Conservation (phyloP, 2,329 filamentous ascomycete species). For the Corinectria fuckeliana region DNA sequence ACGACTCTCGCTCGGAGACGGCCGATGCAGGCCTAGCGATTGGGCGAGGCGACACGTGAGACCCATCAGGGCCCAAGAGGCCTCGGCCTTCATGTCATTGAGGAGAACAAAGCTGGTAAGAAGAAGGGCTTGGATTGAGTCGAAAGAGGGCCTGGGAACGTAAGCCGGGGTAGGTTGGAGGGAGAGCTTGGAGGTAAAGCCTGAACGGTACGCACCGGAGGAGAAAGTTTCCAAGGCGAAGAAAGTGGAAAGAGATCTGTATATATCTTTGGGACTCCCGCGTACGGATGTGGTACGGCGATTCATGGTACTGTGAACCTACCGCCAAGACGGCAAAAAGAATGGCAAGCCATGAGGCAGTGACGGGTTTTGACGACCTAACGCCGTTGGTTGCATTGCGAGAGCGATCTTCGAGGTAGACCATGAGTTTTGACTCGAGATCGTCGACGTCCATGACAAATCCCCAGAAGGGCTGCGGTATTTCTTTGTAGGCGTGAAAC, state of each 20-base stretch:
- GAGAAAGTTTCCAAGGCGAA: constrained; percentile 68
- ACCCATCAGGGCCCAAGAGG: constrained; percentile 69
- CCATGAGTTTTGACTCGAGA: constrained; percentile 68
- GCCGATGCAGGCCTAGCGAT: constrained; percentile 66
- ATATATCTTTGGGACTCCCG: constrained; percentile 66
- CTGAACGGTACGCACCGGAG: constrained; percentile 54
- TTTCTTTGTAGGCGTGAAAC: constrained; percentile 71
- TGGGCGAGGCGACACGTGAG: constrained; percentile 70
- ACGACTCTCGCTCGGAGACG: constrained; percentile 51
- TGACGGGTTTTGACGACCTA: constrained; percentile 58
- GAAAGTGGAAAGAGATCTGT: constrained; percentile 69
- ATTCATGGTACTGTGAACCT: constrained; percentile 71
- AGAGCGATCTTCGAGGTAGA: constrained; percentile 69
- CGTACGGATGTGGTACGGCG: constrained; percentile 66
- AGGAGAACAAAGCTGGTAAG: constrained; percentile 68
- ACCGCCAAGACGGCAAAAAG: constrained; percentile 70
- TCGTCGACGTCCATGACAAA: constrained; percentile 72
- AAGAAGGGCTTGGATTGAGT: constrained; percentile 69
- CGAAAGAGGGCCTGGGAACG: constrained; percentile 61
- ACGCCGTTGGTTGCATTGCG: constrained; percentile 57
- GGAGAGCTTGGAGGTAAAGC: background rate
- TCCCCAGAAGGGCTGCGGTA: constrained; percentile 72
- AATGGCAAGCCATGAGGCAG: constrained; percentile 70
- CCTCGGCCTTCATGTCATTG: constrained; percentile 74
- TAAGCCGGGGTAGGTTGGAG: constrained; percentile 7